Evolutionary conservation across 148 eudicot genomes (phyloP).

Genomic region (Selenicereus undatus): DNA sequence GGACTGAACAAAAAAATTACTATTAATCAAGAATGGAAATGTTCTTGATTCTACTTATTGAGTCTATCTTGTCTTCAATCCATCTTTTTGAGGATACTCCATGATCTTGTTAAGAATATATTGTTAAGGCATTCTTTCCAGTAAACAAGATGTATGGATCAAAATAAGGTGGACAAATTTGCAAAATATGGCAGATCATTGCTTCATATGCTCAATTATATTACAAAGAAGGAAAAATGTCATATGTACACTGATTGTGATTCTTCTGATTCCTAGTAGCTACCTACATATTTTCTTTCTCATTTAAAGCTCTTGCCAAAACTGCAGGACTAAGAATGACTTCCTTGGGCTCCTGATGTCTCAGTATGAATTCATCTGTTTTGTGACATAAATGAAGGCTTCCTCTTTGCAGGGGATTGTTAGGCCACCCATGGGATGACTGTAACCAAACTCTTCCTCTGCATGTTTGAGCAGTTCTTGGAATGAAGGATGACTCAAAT

Average conservation of each 20-base stretch:
- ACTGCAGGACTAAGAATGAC: neutral
- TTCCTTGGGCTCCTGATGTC: neutral
- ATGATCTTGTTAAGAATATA: too few species aligned
- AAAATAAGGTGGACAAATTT: too few species aligned
- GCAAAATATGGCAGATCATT: too few species aligned
- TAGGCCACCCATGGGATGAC: conserved; percentile 50
- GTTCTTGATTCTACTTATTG: neutral
- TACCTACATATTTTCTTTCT: too few species aligned
- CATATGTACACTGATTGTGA: neutral
- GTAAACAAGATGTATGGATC: too few species aligned
- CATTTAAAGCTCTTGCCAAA: neutral
- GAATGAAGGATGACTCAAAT: conserved; percentile 41
- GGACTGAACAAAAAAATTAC: too few species aligned
- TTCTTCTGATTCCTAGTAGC: neutral
- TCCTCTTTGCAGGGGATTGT: conserved; percentile 44
- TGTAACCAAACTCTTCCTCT: conserved; percentile 46
- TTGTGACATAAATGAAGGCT: conserved; percentile 32
- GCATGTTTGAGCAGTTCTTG: conserved; percentile 39
- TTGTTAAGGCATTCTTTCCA: neutral
- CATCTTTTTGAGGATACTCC: neutral
- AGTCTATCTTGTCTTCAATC: neutral
- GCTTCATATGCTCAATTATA: too few species aligned
- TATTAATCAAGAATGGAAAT: neutral
- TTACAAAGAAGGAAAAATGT: neutral
- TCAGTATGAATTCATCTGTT: conserved; percentile 12